Percentiles rank a stretch among this genome's conserved stretches.
Conservation (phyloP, 1,139 yeast species). For the Zygoascus hellenicus region DNA sequence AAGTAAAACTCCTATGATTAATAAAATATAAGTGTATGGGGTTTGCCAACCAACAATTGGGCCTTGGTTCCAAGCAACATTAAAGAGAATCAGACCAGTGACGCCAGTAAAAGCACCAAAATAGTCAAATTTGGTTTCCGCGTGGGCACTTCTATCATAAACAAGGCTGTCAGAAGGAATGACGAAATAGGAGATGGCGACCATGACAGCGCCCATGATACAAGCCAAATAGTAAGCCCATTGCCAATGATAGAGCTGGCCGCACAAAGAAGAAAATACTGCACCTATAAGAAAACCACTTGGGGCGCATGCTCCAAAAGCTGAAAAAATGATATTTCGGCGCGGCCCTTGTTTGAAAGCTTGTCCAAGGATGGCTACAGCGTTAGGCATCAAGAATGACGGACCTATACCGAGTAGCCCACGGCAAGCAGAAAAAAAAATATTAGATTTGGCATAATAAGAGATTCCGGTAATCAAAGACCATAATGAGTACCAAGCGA, state of each 20-base stretch:
- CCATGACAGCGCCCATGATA: constrained; percentile 36
- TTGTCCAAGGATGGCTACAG: constrained; percentile 50
- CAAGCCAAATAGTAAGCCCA: constrained; percentile 50
- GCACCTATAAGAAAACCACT: constrained; percentile 51
- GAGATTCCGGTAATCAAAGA: constrained; percentile 49
- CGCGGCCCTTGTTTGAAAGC: constrained; percentile 43
- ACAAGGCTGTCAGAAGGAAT: constrained; percentile 36
- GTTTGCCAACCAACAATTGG: constrained; percentile 54
- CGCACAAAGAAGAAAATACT: constrained; percentile 42
- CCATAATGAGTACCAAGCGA: constrained; percentile 44
- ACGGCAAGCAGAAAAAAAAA: constrained; percentile 48
- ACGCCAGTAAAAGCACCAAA: constrained; percentile 46
- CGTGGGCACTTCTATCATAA: constrained; percentile 25
- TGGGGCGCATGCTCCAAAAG: constrained; percentile 58
- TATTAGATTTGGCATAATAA: constrained; percentile 37
- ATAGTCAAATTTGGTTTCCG: constrained; percentile 39
- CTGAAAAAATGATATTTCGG: constrained; percentile 41
- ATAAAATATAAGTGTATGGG: constrained; percentile 45
- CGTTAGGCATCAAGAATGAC: constrained; percentile 53
- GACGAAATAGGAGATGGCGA: constrained; percentile 34
- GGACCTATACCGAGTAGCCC: constrained; percentile 59
- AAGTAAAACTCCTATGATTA: constrained; percentile 44
- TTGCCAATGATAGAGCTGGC: constrained; percentile 46
- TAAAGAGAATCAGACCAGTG: constrained; percentile 44
- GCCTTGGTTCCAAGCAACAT: constrained; percentile 58